Base-by-base conservation (phyloP, 169 alveolate species). In the Plasmodium vivax region DNA sequence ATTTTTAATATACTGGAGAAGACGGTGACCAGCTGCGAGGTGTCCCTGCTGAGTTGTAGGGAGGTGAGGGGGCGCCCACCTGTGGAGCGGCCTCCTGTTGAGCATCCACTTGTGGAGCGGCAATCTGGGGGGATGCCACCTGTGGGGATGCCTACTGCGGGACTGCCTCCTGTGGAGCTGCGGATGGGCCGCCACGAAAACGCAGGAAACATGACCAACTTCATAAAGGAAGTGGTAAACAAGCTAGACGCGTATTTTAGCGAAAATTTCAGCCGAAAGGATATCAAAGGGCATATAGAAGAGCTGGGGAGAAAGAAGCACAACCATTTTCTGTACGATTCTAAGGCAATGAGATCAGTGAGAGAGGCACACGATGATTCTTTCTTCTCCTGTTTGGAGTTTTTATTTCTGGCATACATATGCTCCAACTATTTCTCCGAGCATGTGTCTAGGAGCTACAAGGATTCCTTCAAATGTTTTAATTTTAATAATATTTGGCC, bases 371-470 rank as follows among this genome's bases (percentile, higher is more conserved):
- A 79, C 51, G 77, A 90, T 32, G 54, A 90, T 72, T 62, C 83
- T 2, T 80, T 41, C 73, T 82, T 90, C 83, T 81, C 16, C 34
- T 62, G 80, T 58, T 54, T 90, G 38, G 94, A 81, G 47, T 90
- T 90, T 71, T 27, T 90, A 51, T 90, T 68, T 36, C 34, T 90
- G 32, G 79, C 94, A 74, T 90, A 81, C 83, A 51, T 82, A 23
- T 90, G 94, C 45, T 90, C 94, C 14, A 90, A 90, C 16, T 90
- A 58, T 81, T 90, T 90, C 41, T 80, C 91, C 45, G 94, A 90
- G 19, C 51, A 90, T 82, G 47, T 90, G 12, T 81, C 91, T 32
- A 81, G 71, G 14, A 81, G 56, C 47, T 79, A 81, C 34, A 90
- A 90, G 45, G n/a, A 58, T 41, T 43, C 47, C 36, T 87, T 87